Conservation (phyloP, 1,284 basidiomycete species). For the Ustanciosporium gigantosporum region DNA sequence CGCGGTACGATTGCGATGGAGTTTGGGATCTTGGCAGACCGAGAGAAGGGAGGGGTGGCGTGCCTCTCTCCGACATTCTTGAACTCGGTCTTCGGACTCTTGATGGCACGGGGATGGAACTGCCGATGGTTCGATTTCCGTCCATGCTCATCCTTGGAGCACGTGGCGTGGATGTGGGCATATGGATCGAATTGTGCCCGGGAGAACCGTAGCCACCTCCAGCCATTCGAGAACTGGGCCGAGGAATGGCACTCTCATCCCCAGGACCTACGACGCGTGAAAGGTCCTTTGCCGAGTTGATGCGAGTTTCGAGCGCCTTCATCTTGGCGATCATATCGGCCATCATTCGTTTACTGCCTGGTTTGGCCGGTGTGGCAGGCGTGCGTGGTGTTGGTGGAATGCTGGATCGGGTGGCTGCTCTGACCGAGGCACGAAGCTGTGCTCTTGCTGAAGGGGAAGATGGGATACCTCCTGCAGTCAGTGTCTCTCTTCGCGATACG, state of each 20-base stretch:
- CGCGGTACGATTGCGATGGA: constrained; percentile 10
- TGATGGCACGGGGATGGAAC: constrained; percentile 50
- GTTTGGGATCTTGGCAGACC: constrained; percentile 31
- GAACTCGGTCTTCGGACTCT: constrained; percentile 42
- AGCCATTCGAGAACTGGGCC: constrained; percentile 50
- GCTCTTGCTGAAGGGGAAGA: constrained; percentile 30
- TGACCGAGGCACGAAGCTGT: constrained; percentile 18
- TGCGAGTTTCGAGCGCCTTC: constrained; percentile 51
- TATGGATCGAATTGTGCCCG: constrained; percentile 6
- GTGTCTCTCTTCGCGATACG: constrained; percentile 12
- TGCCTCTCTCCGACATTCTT: constrained; percentile 26
- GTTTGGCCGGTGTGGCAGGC: background rate
- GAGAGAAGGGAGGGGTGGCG: constrained; percentile 28
- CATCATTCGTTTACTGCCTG: constrained; percentile 37
- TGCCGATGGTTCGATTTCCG: constrained; percentile 34
- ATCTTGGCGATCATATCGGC: constrained; percentile 51
- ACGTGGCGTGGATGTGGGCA: constrained; percentile 21
- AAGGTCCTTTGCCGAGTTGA: constrained; percentile 44
- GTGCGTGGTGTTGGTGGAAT: constrained; percentile 10
- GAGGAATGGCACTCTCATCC: constrained; percentile 51
- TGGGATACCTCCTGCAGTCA: constrained; percentile 10
- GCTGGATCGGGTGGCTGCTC: constrained; percentile 14
- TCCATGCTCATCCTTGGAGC: constrained; percentile 29
- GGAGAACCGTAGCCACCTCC: constrained; percentile 19
- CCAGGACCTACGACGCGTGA: constrained; percentile 15